Evolutionary conservation across 768 basidiomycete genomes (phyloP).

Genomic region (Boletus fagicola): DNA sequence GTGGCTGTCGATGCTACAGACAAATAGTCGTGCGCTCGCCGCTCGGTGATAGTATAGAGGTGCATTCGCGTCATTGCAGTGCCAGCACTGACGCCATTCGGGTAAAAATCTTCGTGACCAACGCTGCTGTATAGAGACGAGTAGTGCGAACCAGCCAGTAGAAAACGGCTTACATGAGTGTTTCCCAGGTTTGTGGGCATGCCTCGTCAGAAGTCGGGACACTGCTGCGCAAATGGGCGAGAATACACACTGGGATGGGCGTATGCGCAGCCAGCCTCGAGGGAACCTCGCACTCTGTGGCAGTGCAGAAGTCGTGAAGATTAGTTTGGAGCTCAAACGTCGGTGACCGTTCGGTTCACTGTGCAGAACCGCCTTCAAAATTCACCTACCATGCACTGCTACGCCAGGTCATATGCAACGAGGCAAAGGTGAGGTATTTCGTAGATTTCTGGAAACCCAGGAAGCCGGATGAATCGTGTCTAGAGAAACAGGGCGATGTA

Average conservation of each 20-base stretch:
- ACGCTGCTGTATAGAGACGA: conserved; percentile 13
- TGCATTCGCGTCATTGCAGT: conserved; percentile 24
- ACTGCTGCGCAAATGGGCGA: background rate
- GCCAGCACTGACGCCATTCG: conserved; percentile 9
- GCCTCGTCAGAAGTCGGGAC: background rate
- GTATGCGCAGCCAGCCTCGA: conserved; percentile 24
- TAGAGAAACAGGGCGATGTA: background rate
- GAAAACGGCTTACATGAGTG: conserved; percentile 1
- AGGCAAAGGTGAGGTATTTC: conserved; percentile 24
- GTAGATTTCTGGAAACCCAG: conserved; percentile 4
- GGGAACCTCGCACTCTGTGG: conserved; percentile 25
- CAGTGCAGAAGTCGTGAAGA: conserved; percentile 14
- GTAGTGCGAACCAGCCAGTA: background rate
- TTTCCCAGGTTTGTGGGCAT: conserved; percentile 5
- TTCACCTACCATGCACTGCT: conserved; percentile 11
- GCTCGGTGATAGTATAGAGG: conserved; percentile 15
- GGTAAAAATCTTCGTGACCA: conserved; percentile 6
- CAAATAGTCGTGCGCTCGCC: conserved; percentile 7
- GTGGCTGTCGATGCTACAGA: conserved; percentile 21
- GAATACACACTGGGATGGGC: background rate
- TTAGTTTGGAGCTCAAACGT: background rate
- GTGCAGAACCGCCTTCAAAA: conserved; percentile 12
- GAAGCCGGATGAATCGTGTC: background rate
- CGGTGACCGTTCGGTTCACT: conserved; percentile 8
- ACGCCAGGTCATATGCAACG: conserved; percentile 11